Percentiles rank a stretch among this genome's conserved stretches.
These are phyloP conservation scores for Aspergillus coremiiformis DNA, from an alignment of 495 filamentous ascomycete species.

Conservation along the genomic window DNA sequence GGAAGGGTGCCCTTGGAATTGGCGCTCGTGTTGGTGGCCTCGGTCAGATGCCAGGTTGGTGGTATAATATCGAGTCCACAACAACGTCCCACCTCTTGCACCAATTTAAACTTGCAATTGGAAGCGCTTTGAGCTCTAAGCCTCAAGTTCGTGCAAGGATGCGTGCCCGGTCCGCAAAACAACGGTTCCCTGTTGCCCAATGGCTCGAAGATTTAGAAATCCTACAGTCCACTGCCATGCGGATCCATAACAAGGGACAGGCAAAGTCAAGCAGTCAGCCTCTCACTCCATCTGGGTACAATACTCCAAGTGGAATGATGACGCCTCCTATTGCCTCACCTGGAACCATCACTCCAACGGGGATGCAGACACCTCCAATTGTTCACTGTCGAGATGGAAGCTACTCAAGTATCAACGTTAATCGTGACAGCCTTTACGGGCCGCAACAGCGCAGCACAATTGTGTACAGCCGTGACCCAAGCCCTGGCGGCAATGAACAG, in stretches of 20 bases:
- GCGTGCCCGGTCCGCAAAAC: constrained; percentile 68
- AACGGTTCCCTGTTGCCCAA: constrained; percentile 67
- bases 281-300: constrained; percentile 28
- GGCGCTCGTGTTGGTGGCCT: constrained; percentile 61
- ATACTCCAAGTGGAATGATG: constrained; percentile 37
- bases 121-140: constrained; percentile 57
- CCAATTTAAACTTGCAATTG: constrained; percentile 65
- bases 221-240: constrained; percentile 51
- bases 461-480: constrained; percentile 40
- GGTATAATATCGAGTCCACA: constrained; percentile 63
- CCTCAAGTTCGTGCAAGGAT: constrained; percentile 53
- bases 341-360: constrained; percentile 38
- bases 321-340: constrained; percentile 28
- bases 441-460: constrained; percentile 43
- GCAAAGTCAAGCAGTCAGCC: constrained; percentile 29
- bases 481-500: constrained; percentile 27
- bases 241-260: constrained; percentile 36
- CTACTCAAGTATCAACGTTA: constrained; percentile 50
- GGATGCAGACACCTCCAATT: constrained; percentile 33
- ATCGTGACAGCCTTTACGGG: constrained; percentile 38
- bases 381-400: constrained; percentile 36
- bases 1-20: constrained; percentile 70
- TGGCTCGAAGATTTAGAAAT: constrained; percentile 59
- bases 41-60: constrained; percentile 74
- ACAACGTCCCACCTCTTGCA: constrained; percentile 62